A percentile compares a stretch with the other conserved stretches of the same genome.
These are phyloP conservation scores for Ceratocystis lukuohia DNA, from an alignment of 2,329 filamentous ascomycete species.

Conservation along the genomic window DNA sequence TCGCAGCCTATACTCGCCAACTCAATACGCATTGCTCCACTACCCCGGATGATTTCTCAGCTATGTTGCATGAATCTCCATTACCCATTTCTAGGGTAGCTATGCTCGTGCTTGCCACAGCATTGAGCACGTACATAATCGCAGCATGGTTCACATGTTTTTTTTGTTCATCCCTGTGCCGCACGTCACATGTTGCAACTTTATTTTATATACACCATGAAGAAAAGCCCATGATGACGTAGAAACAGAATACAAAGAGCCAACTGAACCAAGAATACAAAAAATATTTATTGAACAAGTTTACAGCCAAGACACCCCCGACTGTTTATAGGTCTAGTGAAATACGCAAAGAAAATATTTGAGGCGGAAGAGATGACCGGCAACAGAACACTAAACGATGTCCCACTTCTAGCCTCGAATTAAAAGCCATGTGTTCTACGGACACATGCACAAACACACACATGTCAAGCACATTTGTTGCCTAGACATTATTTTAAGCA, in stretches of 20 bases:
- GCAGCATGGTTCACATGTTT: background rate
- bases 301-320: conserved; percentile 1
- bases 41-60: background rate
- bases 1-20: background rate
- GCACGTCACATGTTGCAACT: background rate
- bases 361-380: background rate
- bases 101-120: background rate
- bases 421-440: background rate
- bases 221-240: background rate
- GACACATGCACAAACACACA: background rate
- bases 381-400: background rate
- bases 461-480: background rate
- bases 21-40: background rate
- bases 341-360: conserved; percentile 7
- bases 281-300: background rate
- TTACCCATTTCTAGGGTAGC: background rate
- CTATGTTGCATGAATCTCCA: too few relatives aligned
- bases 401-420: background rate
- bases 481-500: conserved; percentile 6
- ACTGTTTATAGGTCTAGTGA: conserved; percentile 7
- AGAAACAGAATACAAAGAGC: background rate
- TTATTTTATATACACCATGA: background rate
- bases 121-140: background rate
- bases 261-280: conserved; percentile 5
- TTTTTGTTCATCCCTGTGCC: background rate